These are phyloP conservation scores for Barnettozyma pratensis DNA, from an alignment of 805 yeast species.

Conservation along the genomic window DNA sequence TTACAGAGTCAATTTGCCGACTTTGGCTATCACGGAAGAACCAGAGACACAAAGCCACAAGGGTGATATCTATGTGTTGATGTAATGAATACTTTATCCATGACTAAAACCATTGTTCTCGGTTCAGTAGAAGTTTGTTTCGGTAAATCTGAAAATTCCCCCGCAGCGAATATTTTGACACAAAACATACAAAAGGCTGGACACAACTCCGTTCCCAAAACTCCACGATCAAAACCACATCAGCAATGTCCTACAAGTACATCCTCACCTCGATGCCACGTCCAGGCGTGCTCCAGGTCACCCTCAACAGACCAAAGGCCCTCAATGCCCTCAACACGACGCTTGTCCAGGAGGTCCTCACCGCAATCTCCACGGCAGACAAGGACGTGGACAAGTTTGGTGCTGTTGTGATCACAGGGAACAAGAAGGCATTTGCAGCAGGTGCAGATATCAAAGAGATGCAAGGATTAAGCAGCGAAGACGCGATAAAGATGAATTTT, in stretches of 20 bases:
- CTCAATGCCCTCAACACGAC: constrained; percentile 21
- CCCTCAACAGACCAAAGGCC: constrained; percentile 25
- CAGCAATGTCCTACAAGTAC: constrained; percentile 15
- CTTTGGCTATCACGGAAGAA: constrained; percentile 34
- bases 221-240: neutral
- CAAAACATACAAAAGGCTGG: neutral
- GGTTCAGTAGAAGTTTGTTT: neutral
- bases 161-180: neutral
- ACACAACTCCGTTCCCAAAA: neutral
- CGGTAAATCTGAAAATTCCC: neutral
- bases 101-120: neutral
- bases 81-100: neutral
- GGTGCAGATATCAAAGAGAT: constrained; percentile 54
- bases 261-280: constrained; percentile 19
- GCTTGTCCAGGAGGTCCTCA: constrained; percentile 18
- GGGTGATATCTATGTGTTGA: constrained; percentile 20
- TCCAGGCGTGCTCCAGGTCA: constrained; percentile 21
- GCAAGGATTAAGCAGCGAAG: constrained; percentile 33
- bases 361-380: constrained; percentile 19
- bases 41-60: constrained; percentile 21
- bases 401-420: constrained; percentile 45
- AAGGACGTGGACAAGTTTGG: constrained; percentile 32
- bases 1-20: constrained; percentile 58
- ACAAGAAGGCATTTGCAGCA: constrained; percentile 45
- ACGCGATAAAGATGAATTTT: constrained; percentile 30